Evolutionary conservation across 2,329 filamentous ascomycete species (phyloP).

Genomic region (Biscogniauxia sp.): DNA sequence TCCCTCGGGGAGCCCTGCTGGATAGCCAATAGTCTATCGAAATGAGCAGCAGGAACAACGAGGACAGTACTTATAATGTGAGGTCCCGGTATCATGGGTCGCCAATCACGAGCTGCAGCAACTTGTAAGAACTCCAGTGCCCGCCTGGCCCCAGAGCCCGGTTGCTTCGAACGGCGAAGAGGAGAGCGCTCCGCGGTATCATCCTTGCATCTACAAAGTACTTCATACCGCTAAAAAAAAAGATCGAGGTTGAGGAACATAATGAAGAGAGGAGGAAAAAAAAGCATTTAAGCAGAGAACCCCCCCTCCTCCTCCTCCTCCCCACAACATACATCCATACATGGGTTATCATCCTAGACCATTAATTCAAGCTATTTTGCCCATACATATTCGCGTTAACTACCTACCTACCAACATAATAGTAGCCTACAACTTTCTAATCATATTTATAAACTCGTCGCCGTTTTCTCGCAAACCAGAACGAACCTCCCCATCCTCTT

Average conservation of each 20-base stretch:
- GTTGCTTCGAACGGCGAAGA: neutral
- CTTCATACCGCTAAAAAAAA: neutral
- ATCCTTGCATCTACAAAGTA: conserved; percentile 7
- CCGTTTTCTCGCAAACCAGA: neutral
- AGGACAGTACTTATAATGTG: conserved; percentile 4
- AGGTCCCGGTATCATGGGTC: conserved; percentile 19
- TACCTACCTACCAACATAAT: neutral
- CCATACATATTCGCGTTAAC: neutral
- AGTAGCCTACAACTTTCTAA: neutral
- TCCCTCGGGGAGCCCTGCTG: conserved; percentile 1
- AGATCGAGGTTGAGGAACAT: neutral
- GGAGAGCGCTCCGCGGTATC: conserved; percentile 2
- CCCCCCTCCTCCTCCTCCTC: conserved; percentile 8
- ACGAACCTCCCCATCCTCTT: too few species aligned
- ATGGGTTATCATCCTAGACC: neutral
- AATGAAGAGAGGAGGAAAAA: neutral
- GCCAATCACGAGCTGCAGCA: conserved; percentile 16
- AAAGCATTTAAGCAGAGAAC: conserved; percentile 12
- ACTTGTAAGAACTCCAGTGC: neutral
- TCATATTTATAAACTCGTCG: neutral
- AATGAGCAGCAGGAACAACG: neutral
- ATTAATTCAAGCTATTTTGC: neutral
- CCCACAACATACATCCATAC: conserved; percentile 3
- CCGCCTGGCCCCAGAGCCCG: neutral
- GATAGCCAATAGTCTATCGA: neutral